These are phyloP conservation scores for Rhodotorula diobovata DNA, from an alignment of 768 basidiomycete species.

Conservation along the genomic window DNA sequence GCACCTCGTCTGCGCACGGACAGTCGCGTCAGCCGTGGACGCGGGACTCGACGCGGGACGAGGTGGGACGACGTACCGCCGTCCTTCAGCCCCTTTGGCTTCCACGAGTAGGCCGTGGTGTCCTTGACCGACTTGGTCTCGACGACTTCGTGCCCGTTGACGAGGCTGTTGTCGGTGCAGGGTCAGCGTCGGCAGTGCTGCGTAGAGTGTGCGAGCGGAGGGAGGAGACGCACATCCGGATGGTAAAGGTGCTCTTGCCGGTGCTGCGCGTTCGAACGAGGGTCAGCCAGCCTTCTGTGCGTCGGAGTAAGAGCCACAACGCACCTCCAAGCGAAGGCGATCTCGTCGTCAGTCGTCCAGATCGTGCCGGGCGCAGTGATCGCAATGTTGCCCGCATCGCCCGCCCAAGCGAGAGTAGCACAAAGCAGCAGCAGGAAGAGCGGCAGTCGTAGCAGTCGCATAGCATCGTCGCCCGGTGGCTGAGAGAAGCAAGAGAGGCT, in stretches of 20 bases:
- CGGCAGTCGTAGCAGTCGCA: neutral
- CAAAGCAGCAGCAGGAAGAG: neutral
- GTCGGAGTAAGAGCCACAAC: accelerated
- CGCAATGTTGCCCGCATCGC: neutral
- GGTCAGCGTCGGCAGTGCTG: too few relatives aligned
- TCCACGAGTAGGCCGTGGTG: neutral
- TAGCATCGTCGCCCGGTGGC: neutral
- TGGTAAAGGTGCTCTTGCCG: neutral
- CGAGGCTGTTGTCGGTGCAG: neutral
- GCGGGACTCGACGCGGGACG: too few relatives aligned
- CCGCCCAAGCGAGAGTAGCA: neutral
- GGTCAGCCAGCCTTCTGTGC: too few relatives aligned
- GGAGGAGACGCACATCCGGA: neutral
- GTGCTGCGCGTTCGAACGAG: neutral
- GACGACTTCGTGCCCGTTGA: neutral
- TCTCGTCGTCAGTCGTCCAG: neutral
- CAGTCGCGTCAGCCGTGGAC: neutral
- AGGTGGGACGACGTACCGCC: neutral
- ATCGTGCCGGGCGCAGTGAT: neutral
- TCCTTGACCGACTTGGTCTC: neutral
- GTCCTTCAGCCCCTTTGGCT: neutral
- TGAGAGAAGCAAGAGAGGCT: neutral
- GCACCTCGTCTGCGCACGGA: neutral
- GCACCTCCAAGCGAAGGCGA: neutral
- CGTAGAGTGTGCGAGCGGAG: neutral